Base-by-base conservation (phyloP, 768 basidiomycete species). In the Leucosporidium yakuticum region DNA sequence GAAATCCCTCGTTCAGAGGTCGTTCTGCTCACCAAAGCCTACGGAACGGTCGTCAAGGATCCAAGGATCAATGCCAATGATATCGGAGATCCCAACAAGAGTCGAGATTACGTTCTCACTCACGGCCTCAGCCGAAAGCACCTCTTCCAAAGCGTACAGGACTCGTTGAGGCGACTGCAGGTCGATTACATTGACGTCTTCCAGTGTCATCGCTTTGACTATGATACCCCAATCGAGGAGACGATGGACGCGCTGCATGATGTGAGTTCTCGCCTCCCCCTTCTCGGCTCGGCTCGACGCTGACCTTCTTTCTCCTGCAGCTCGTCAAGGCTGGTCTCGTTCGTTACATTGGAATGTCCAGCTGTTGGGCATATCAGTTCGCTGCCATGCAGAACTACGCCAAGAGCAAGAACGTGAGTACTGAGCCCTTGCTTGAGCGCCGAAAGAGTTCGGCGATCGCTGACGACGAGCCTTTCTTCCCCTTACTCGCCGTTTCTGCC, bases 131-230 rank as follows among this genome's bases (percentile, higher is more conserved):
- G n/a, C n/a, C n/a, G n/a, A n/a, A n/a, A n/a, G n/a, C n/a, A n/a
- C n/a, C n/a, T n/a, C n/a, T n/a, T n/a, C n/a, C n/a, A n/a, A n/a
- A n/a, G n/a, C n/a, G 36, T 70, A 79, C 61, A 78, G 83, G 69
- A 84, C 1, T 79, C 84, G 60, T 76, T 90, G 66, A 79, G 87
- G 75, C 82, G 88, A 20, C 81, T 91, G 2, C 85, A 88, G 60
- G 77, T 88, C 25, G 89, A 90, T 61, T 88, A 89, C 70, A 81
- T 90, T 71, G 89, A 89, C 73, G 79, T 89, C 4, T 78, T 88
- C 15, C 88, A 89, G 80, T 88, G 57, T 61, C 56, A 50, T 47
- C 19, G 84, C 4, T 85, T 85, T 65, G 85, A 85, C 70, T 64
- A 79, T 23, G 78, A 84, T 2, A 86, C 85, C 0, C 85, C 85